Conservation (phyloP, 2,329 filamentous ascomycete genomes). For the Aureobasidium sp. region DNA sequence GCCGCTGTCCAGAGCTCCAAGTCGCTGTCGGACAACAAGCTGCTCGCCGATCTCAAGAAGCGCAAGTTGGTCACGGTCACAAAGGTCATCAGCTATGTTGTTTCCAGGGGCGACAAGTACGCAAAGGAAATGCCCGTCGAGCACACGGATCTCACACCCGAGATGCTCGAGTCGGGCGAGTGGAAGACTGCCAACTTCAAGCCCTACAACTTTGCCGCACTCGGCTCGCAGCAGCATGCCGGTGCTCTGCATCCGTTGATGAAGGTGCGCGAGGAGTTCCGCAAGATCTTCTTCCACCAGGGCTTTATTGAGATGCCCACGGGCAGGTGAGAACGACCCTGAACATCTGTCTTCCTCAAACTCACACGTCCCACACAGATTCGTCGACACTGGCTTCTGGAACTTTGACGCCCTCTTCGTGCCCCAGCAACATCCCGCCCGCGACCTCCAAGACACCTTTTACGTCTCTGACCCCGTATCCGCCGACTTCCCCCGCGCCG, state of each 20-base stretch:
- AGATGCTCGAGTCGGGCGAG: constrained; percentile 78
- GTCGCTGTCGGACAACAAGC: constrained; percentile 64
- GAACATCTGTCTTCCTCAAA: background rate
- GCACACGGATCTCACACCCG: constrained; percentile 87
- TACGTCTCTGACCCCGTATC: constrained; percentile 84
- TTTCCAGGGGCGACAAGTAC: constrained; percentile 80
- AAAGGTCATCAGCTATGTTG: constrained; percentile 78
- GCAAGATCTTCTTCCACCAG: constrained; percentile 98
- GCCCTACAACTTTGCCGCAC: constrained; percentile 69
- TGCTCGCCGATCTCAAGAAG: constrained; percentile 77
- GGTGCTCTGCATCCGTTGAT: constrained; percentile 55
- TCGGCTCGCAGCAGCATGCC: constrained; percentile 53
- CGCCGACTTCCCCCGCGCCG: constrained; percentile 59
- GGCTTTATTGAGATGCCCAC: constrained; percentile 98
- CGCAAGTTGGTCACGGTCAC: constrained; percentile 78
- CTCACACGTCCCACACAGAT: constrained; percentile 37
- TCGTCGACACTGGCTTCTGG: constrained; percentile 97
- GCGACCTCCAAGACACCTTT: constrained; percentile 96
- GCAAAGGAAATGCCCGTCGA: constrained; percentile 83
- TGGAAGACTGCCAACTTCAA: constrained; percentile 94
- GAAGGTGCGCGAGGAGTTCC: constrained; percentile 92
- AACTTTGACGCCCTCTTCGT: constrained; percentile 97
- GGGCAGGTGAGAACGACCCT: constrained; percentile 46
- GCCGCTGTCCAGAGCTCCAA: constrained; percentile 61
- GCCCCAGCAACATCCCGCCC: constrained; percentile 93